These are phyloP conservation scores for Amoebophrya sp. DNA, from an alignment of 169 alveolate species.

Conservation along the genomic window DNA sequence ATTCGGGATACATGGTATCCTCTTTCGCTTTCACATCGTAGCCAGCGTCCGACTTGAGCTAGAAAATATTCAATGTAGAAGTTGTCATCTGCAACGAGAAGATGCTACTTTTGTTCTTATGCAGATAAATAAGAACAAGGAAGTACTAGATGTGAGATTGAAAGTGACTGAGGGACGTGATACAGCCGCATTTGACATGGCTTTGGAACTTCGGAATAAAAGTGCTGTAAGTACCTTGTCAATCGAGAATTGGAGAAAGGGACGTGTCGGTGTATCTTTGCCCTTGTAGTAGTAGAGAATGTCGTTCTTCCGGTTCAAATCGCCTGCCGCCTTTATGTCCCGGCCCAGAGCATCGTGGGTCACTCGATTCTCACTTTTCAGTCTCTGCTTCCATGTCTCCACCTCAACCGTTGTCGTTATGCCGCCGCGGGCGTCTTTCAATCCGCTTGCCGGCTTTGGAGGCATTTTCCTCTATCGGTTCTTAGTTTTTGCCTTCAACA, in stretches of 20 bases:
- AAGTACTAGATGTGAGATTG: too few relatives aligned
- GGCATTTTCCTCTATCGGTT: background rate
- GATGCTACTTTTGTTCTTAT: background rate
- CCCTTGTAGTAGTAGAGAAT: background rate
- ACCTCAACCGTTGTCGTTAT: background rate
- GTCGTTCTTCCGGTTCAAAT: background rate
- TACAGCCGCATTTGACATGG: too few relatives aligned
- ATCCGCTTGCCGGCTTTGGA: background rate
- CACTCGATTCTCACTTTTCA: background rate
- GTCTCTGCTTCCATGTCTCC: constrained; percentile 8
- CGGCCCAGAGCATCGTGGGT: background rate
- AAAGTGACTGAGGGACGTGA: too few relatives aligned
- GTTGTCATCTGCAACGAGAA: background rate
- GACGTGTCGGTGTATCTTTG: background rate
- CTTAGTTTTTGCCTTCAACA: background rate
- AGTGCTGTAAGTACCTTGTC: background rate
- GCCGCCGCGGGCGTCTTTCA: background rate
- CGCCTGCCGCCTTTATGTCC: background rate
- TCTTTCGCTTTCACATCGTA: background rate
- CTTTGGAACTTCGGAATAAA: background rate
- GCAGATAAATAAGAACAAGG: background rate
- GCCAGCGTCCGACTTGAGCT: background rate
- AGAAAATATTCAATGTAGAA: too few relatives aligned
- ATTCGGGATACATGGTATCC: constrained; percentile 29
- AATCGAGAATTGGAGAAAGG: background rate